Conservation (phyloP, 2,329 filamentous ascomycete species). For the Trichoderma sp. region DNA sequence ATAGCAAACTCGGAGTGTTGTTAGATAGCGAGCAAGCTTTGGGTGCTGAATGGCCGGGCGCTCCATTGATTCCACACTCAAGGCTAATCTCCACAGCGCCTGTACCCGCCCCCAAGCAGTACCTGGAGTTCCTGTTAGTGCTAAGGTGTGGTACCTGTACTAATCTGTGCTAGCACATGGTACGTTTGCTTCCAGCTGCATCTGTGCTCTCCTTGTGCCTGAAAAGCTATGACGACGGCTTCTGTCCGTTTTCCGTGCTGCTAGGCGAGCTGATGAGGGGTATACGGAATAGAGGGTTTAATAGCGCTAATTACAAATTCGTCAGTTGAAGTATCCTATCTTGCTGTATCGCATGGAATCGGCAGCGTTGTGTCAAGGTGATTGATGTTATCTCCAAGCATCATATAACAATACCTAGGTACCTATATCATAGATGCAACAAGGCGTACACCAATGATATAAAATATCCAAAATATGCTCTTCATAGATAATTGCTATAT, state of each 20-base stretch:
- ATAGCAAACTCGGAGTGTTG: not conserved
- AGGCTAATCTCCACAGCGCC: not conserved
- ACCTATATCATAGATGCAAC: not conserved
- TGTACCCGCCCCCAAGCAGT: not conserved
- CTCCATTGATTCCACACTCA: not conserved
- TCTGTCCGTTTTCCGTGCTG: not conserved
- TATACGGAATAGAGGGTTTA: not conserved
- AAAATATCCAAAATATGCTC: not conserved
- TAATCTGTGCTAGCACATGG: not conserved
- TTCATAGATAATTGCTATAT: not conserved
- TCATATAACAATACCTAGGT: not conserved
- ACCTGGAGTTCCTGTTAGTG: not conserved
- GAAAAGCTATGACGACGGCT: not conserved
- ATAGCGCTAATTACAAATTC: not conserved
- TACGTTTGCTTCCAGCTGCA: not conserved
- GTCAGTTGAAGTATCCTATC: not conserved
- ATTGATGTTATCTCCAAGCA: not conserved
- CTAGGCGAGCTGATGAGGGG: not conserved
- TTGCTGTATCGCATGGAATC: not conserved
- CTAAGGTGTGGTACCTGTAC: not conserved
- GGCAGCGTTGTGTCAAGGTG: not conserved
- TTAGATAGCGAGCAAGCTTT: not conserved
- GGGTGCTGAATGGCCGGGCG: too few relatives aligned
- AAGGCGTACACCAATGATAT: not conserved
- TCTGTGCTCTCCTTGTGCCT: not conserved